phyloP scores from a whole-genome alignment of 805 yeast genomes.

The Candida maris region DNA sequence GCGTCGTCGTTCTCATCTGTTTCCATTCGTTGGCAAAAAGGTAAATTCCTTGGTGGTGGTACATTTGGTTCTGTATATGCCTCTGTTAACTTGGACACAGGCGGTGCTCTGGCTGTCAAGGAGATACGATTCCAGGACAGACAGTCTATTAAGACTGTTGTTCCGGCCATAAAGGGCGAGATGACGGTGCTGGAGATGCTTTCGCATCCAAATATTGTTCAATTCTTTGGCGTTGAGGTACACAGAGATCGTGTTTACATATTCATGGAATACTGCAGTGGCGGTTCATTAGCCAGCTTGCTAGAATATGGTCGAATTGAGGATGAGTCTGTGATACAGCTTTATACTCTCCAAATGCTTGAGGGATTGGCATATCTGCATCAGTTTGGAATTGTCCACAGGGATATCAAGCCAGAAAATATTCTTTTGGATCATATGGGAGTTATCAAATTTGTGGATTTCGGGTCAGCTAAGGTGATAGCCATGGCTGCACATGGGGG shows the following conservation, averaged over 20 bases:
- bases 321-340: conserved; percentile 89
- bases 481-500: conserved; percentile 49
- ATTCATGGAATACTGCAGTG: conserved; percentile 97
- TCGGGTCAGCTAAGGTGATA: conserved; percentile 93
- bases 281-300: conserved; percentile 85
- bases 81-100: conserved; percentile 89
- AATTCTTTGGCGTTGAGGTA: conserved; percentile 95
- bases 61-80: conserved; percentile 93
- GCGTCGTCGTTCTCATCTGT: conserved; percentile 88
- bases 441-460: conserved; percentile 91
- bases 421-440: conserved; percentile 87
- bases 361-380: conserved; percentile 95
- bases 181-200: conserved; percentile 95
- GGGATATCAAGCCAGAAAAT: conserved; percentile 96
- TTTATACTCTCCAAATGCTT: conserved; percentile 85
- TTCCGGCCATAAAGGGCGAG: conserved; percentile 89
- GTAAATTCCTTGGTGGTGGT: conserved; percentile 90
- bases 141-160: conserved; percentile 76
- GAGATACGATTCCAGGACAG: conserved; percentile 89
- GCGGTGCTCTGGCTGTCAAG: conserved; percentile 95
- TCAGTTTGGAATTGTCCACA: conserved; percentile 91
- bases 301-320: conserved; percentile 91
- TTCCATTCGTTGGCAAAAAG: conserved; percentile 96
- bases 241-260: conserved; percentile 93
- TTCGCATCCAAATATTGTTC: conserved; percentile 94